phyloP scores from a whole-genome alignment of 495 filamentous ascomycete genomes.

The Xylaria venustula region DNA sequence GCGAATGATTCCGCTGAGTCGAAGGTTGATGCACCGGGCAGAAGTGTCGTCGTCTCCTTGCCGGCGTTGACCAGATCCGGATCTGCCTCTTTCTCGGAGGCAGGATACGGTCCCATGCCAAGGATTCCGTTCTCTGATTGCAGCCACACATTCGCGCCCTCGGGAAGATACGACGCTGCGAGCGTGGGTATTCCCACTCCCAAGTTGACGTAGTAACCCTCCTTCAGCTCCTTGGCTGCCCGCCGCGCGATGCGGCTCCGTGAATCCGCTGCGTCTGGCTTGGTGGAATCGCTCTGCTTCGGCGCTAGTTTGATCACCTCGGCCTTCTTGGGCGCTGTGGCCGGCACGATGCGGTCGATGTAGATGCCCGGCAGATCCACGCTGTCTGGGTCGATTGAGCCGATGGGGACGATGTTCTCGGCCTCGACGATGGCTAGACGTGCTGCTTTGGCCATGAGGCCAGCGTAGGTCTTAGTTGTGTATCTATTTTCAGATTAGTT shows the following conservation, averaged over 20 bases:
- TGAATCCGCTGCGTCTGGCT: constrained; percentile 34
- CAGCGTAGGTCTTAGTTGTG: constrained; percentile 60
- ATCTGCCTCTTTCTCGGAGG: constrained; percentile 50
- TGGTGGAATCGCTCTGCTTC: constrained; percentile 14
- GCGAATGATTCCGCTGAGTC: constrained; percentile 59
- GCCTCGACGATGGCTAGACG: constrained; percentile 64
- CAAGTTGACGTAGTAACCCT: constrained; percentile 66
- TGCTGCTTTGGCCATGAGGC: constrained; percentile 63
- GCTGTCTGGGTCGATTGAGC: constrained; percentile 55
- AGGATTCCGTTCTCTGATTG: constrained; percentile 63
- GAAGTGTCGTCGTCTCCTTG: constrained; percentile 60
- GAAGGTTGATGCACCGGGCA: constrained; percentile 56
- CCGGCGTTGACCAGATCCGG: constrained; percentile 62
- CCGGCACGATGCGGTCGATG: constrained; percentile 61
- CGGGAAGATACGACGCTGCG: constrained; percentile 53
- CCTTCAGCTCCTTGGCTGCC: constrained; percentile 61
- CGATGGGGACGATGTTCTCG: constrained; percentile 63
- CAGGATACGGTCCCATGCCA: constrained; percentile 62
- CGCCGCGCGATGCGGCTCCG: constrained; percentile 58
- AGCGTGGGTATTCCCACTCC: constrained; percentile 64
- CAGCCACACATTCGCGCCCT: constrained; percentile 53
- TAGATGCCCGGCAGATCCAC: constrained; percentile 64
- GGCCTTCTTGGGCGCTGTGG: constrained; percentile 52
- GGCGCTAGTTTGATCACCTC: constrained; percentile 50
- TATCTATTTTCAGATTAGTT: constrained; percentile 37